phyloP scores from a whole-genome alignment of 331 rosid genomes.

The Malus hybrid region DNA sequence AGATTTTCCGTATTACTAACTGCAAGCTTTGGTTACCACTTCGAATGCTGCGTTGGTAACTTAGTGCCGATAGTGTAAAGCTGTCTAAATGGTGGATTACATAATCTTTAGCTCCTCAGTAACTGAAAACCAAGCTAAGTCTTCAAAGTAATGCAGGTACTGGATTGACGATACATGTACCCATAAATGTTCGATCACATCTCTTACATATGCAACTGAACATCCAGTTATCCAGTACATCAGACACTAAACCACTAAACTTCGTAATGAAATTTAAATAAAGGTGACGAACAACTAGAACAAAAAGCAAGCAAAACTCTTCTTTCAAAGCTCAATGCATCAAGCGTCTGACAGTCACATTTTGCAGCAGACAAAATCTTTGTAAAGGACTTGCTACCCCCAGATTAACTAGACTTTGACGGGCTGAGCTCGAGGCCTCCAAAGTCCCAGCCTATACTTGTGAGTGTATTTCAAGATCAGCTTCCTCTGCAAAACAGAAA shows the following conservation, averaged over 20 bases:
- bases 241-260: neutral
- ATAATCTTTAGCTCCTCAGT: no score
- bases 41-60: no score
- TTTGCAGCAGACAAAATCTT: neutral
- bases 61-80: no score
- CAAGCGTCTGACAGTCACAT: neutral
- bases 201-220: neutral
- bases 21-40: no score
- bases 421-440: conserved; percentile 72
- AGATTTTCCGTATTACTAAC: no score
- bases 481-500: conserved; percentile 64
- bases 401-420: conserved; percentile 36
- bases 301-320: neutral
- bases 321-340: neutral
- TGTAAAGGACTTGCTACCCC: neutral
- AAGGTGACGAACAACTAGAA: neutral
- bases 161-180: no score
- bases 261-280: neutral
- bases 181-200: no score
- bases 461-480: conserved; percentile 71
- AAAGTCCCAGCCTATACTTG: conserved; percentile 85
- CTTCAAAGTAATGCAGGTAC: no score
- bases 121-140: no score
- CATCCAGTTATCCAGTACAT: neutral
- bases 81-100: no score